Conservation (phyloP, 2,329 filamentous ascomycete genomes). For the Pseudophaeomoniella oleicola region DNA sequence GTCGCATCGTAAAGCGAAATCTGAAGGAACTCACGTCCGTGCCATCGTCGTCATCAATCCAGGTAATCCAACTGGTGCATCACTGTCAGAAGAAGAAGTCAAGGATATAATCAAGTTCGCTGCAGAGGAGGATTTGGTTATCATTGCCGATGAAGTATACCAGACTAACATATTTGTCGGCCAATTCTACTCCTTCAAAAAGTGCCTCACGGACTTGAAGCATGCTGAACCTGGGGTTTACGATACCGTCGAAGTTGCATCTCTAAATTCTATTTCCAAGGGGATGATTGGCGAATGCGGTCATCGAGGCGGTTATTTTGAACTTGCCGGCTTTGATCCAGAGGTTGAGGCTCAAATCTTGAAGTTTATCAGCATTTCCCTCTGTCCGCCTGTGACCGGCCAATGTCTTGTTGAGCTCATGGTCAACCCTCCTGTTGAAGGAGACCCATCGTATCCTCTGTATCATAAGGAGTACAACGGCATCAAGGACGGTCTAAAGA, state of each 20-base stretch:
- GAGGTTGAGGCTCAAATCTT: conserved; percentile 87
- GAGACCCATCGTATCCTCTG: conserved; percentile 68
- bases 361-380: conserved; percentile 95
- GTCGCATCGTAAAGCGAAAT: conserved; percentile 59
- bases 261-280: conserved; percentile 87
- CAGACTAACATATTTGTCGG: conserved; percentile 94
- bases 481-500: conserved; percentile 64
- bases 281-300: conserved; percentile 98
- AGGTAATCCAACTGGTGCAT: conserved; percentile 90
- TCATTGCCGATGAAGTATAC: conserved; percentile 96
- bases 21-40: conserved; percentile 70
- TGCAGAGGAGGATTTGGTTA: conserved; percentile 67
- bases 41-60: conserved; percentile 97
- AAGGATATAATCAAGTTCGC: conserved; percentile 77
- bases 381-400: conserved; percentile 87
- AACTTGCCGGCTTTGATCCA: conserved; percentile 77
- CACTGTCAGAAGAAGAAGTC: conserved; percentile 64
- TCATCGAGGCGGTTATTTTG: conserved; percentile 94
- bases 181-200: conserved; percentile 92
- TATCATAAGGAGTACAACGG: conserved; percentile 74
- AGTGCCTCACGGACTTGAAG: conserved; percentile 67
- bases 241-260: conserved; percentile 75
- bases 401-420: conserved; percentile 96
- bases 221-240: conserved; percentile 57
- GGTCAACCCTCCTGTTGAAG: conserved; percentile 82